A percentile compares a stretch with the other conserved stretches of the same genome.
These are phyloP conservation scores for Isochrysis galbana DNA, from an alignment of 78 protist species.

Conservation along the genomic window DNA sequence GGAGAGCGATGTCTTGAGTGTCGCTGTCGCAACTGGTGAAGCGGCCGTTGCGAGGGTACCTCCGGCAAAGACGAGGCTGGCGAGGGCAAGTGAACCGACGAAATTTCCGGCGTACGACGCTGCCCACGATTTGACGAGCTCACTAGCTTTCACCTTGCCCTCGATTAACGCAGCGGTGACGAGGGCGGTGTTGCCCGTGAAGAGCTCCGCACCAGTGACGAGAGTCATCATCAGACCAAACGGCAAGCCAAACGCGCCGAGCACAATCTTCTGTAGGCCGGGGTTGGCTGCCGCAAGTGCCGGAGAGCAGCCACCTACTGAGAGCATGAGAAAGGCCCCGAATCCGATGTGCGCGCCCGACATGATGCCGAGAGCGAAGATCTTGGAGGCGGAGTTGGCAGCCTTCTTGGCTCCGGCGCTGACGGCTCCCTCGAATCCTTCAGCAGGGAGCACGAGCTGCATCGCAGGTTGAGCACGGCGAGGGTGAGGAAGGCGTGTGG, in stretches of 20 bases:
- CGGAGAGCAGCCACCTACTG: neutral
- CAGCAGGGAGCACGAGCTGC: too few relatives aligned
- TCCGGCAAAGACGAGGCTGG: neutral
- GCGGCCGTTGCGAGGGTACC: too few relatives aligned
- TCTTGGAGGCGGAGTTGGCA: neutral
- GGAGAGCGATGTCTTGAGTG: too few relatives aligned
- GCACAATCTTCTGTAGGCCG: neutral
- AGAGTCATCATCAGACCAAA: conserved; percentile 25
- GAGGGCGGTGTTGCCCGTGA: conserved; percentile 30
- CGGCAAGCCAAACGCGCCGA: conserved; percentile 19
- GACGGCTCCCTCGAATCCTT: neutral
- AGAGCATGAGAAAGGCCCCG: neutral
- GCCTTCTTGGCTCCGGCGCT: neutral
- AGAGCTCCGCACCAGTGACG: conserved; percentile 1
- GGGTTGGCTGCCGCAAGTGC: neutral
- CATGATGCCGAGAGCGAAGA: neutral
- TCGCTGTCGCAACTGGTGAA: too few relatives aligned
- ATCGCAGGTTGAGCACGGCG: too few relatives aligned
- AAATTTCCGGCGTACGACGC: neutral
- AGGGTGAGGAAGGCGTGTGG: too few relatives aligned
- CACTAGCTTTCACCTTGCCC: neutral
- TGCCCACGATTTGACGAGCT: neutral
- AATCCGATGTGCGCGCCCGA: conserved; percentile 19
- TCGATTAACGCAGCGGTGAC: neutral
- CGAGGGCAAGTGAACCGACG: neutral